A percentile compares a stretch with the other conserved stretches of the same genome.
phyloP scores from a whole-genome alignment of 2,329 filamentous ascomycete species.

The Trichoderma sp. region DNA sequence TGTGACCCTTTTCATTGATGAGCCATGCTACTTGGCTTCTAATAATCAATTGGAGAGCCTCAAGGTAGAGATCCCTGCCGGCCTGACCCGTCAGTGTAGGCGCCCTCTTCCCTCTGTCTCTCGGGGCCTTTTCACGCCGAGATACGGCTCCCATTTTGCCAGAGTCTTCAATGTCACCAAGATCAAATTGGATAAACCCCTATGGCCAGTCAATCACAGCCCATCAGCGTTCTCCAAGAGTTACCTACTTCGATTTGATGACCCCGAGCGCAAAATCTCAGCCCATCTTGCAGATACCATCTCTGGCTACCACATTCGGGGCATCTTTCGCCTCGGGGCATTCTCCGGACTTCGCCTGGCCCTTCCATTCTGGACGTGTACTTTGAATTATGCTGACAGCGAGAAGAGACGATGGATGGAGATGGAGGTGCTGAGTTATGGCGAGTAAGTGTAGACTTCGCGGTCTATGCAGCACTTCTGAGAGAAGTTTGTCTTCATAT shows the following conservation, averaged over 20 bases:
- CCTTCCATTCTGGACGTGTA: constrained; percentile 36
- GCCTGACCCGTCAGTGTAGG: constrained; percentile 61
- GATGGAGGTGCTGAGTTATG: not conserved
- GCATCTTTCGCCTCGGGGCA: constrained; percentile 53
- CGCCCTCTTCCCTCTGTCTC: constrained; percentile 47
- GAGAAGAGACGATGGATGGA: not conserved
- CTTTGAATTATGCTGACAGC: not conserved
- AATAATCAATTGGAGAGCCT: constrained; percentile 79
- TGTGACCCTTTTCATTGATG: constrained; percentile 62
- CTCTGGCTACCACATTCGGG: constrained; percentile 67
- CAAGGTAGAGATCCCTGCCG: constrained; percentile 75
- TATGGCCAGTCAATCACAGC: constrained; percentile 24
- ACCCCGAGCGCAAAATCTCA: constrained; percentile 75
- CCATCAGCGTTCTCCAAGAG: too few relatives aligned
- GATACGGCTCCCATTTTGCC: constrained; percentile 55
- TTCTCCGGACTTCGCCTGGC: constrained; percentile 46
- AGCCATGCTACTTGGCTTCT: constrained; percentile 78
- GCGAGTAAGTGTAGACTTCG: not conserved
- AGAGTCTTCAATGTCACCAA: constrained; percentile 69
- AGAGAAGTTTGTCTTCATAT: constrained; percentile 3
- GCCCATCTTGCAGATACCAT: constrained; percentile 73
- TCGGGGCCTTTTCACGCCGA: constrained; percentile 56
- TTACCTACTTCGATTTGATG: constrained; percentile 69
- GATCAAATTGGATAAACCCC: constrained; percentile 55
- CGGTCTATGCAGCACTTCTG: not conserved